Evolutionary conservation across 306 rosid species (phyloP).

Genomic region (Gleditsia sinensis): DNA sequence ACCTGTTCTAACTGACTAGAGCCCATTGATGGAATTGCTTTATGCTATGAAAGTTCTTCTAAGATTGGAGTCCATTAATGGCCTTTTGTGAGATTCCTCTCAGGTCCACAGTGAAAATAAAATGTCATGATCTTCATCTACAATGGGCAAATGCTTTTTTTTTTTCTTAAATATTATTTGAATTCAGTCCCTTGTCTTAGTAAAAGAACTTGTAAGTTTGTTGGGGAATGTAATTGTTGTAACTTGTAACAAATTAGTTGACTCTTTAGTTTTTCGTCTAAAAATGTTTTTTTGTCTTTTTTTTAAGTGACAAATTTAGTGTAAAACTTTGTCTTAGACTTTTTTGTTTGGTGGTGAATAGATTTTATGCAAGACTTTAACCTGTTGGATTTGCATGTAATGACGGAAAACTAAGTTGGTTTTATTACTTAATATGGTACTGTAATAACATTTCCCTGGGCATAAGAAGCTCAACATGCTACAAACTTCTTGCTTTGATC

Average conservation of each 20-base stretch:
- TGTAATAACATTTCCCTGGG: neutral
- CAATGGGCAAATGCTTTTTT: neutral
- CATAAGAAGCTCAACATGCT: neutral
- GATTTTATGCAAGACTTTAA: neutral
- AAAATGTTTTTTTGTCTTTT: too few species aligned
- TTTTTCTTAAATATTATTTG: neutral
- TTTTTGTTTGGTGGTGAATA: neutral
- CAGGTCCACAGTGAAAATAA: too few species aligned
- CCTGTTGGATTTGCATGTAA: constrained; percentile 6
- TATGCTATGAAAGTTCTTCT: too few species aligned
- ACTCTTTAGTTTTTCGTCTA: too few species aligned
- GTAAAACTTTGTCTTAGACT: neutral
- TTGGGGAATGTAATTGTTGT: neutral
- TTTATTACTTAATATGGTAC: neutral
- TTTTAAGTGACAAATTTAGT: too few species aligned
- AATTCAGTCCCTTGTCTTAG: neutral
- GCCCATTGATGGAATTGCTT: too few species aligned
- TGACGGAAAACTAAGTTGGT: neutral
- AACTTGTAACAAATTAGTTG: neutral
- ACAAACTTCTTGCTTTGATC: neutral
- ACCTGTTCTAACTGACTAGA: constrained; percentile 1
- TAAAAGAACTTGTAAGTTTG: neutral
- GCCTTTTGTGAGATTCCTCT: too few species aligned
- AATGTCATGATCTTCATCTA: neutral
- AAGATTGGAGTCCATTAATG: too few species aligned